Evolutionary conservation across 345 rosid genomes (phyloP).

Genomic region (Stellera chamaejasme): DNA sequence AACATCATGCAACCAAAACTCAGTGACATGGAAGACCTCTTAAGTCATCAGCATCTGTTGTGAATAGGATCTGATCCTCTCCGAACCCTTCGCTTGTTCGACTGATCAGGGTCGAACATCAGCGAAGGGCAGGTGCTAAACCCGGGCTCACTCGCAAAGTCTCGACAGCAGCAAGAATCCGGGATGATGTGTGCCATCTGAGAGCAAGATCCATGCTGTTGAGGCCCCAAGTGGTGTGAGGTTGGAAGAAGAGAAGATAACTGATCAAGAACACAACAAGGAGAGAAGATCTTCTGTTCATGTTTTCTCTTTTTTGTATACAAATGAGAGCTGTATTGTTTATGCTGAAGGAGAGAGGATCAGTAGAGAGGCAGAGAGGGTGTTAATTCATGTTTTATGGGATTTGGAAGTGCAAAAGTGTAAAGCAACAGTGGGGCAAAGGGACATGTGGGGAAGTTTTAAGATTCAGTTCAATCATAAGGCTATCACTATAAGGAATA

Average conservation of each 20-base stretch:
- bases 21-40: no score
- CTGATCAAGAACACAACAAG: slow-evolving; percentile 22
- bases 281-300: slow-evolving; percentile 34
- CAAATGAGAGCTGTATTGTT: slow-evolving; percentile 3
- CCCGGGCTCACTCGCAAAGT: slow-evolving; percentile 19
- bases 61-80: slow-evolving; percentile 91
- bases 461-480: slow-evolving; percentile 45
- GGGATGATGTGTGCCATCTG: slow-evolving; percentile 34
- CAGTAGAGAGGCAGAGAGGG: slow-evolving; percentile 20
- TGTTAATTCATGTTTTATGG: slow-evolving; percentile 20
- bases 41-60: slow-evolving; percentile 45
- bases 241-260: slow-evolving; percentile 25
- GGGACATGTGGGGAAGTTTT: slow-evolving; percentile 36
- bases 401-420: slow-evolving; percentile 28
- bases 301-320: slow-evolving; percentile 15
- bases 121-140: slow-evolving; percentile 49
- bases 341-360: slow-evolving; percentile 18
- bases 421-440: slow-evolving; percentile 24
- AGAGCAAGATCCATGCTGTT: slow-evolving; percentile 29
- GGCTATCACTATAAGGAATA: slow-evolving; percentile 40
- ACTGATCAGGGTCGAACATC: slow-evolving; percentile 49
- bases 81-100: slow-evolving; percentile 52
- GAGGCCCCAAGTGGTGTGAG: slow-evolving; percentile 28
- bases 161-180: slow-evolving; percentile 28
- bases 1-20: slow-evolving; percentile 19